Base-by-base conservation (phyloP, 257 asterid genomes). In the Verbascum thapsus region DNA sequence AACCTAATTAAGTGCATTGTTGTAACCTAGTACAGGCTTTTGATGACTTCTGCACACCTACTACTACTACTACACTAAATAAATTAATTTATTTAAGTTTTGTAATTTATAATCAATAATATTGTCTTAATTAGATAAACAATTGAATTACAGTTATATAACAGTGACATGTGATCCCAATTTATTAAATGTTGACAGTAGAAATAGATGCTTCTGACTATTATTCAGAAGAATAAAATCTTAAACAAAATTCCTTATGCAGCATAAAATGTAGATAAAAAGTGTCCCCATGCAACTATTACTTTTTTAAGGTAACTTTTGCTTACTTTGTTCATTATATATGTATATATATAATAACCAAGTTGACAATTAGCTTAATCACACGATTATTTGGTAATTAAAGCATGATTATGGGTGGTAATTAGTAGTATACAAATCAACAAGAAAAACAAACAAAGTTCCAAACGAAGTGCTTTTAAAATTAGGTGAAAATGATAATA, bases 391-490 rank as follows among this genome's bases (percentile, higher is more conserved):
- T 49, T 0, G 15, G 40, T 42, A 3, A 22, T 43, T 72, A 7
- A n/a, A 16, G 17, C 9, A 37, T 26, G 63, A n/a, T 5, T 45
- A 59, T 16, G 51, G 11, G 9, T 58, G 56, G 12, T 59, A 10
- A n/a, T n/a, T n/a, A 34, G 10, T 45, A 44, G 35, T 52, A 35
- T n/a, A 30, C 35, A 53, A 68, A 53, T 15, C 22, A 54, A 53
- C 55, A 41, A 15, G 18, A 67, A 67, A 51, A 55, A 48, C 16
- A 13, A 63, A 32, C 20, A 23, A 18, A n/a, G 61, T 50, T n/a
- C 16, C 18, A 39, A 70, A 73, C 69, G 81, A 83, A 74, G 80
- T n/a, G n/a, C n/a, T n/a, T n/a, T n/a, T n/a, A n/a, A n/a, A 72
- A 70, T 70, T 79, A 73, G 82, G 81, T 81, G 78, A 70, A 76